These are phyloP conservation scores for Neopestalotiopsis sp. DNA, from an alignment of 2,329 filamentous ascomycete genomes.

Conservation along the genomic window DNA sequence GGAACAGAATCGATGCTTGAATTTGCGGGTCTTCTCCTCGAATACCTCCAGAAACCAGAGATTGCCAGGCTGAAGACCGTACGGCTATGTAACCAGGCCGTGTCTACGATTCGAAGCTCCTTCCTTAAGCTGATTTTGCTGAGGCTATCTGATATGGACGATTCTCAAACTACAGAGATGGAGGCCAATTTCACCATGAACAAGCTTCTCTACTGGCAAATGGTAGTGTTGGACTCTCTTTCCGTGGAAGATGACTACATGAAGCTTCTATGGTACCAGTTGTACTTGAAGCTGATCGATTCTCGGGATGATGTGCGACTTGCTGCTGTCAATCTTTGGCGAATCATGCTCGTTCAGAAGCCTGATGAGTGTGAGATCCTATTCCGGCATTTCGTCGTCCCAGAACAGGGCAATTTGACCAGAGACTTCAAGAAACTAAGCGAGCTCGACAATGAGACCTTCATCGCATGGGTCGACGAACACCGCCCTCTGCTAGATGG, in stretches of 20 bases:
- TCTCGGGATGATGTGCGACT: slow-evolving; percentile 69
- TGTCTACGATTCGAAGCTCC: slow-evolving; percentile 75
- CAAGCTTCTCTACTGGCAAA: slow-evolving; percentile 95
- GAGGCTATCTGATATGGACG: slow-evolving; percentile 82
- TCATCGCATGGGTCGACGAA: slow-evolving; percentile 86
- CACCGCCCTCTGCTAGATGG: slow-evolving; percentile 79
- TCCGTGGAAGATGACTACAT: slow-evolving; percentile 82
- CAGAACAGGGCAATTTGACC: slow-evolving; percentile 74
- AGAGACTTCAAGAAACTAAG: slow-evolving; percentile 83
- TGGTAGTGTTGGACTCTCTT: slow-evolving; percentile 80
- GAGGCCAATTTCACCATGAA: slow-evolving; percentile 77
- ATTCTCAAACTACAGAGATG: slow-evolving; percentile 60
- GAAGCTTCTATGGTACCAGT: slow-evolving; percentile 86
- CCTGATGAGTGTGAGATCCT: slow-evolving; percentile 79
- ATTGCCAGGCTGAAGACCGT: slow-evolving; percentile 84
- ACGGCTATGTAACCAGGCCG: slow-evolving; percentile 85
- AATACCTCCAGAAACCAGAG: slow-evolving; percentile 87
- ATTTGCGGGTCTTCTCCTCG: slow-evolving; percentile 82
- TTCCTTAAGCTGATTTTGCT: slow-evolving; percentile 83
- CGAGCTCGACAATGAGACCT: slow-evolving; percentile 87
- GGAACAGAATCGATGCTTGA: slow-evolving; percentile 85
- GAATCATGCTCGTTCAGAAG: slow-evolving; percentile 93
- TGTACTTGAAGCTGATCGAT: slow-evolving; percentile 88
- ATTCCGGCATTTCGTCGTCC: slow-evolving; percentile 72
- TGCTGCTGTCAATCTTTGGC: slow-evolving; percentile 83